These are phyloP conservation scores for Pythium angustatum DNA, from an alignment of 352 stramenopile species.

Conservation along the genomic window DNA sequence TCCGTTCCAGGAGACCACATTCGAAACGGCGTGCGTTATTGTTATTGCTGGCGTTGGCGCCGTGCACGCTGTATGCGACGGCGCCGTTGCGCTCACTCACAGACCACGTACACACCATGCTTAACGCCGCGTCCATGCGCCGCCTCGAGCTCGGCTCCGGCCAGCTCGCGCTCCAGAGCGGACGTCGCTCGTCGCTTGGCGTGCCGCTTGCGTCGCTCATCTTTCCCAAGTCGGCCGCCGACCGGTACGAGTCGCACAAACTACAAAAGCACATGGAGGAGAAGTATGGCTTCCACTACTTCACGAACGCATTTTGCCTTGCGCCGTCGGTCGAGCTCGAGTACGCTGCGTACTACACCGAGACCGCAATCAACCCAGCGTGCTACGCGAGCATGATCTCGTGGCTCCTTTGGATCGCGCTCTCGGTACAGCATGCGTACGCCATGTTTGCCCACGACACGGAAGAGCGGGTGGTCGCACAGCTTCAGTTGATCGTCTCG, in stretches of 20 bases:
- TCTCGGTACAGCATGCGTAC: slow-evolving; percentile 46
- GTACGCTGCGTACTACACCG: slow-evolving; percentile 76
- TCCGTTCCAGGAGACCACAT: no score
- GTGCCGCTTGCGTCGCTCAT: slow-evolving; percentile 71
- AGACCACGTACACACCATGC: slow-evolving; percentile 1
- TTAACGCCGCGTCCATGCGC: slow-evolving; percentile 8
- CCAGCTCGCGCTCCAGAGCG: slow-evolving; percentile 15
- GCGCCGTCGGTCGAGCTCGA: slow-evolving; percentile 64
- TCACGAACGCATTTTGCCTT: slow-evolving; percentile 74
- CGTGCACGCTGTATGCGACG: no score
- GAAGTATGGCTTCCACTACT: slow-evolving; percentile 81
- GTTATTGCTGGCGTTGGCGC: no score
- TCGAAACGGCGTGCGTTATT: not conserved
- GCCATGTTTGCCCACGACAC: slow-evolving; percentile 42
- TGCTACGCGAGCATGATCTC: slow-evolving; percentile 60
- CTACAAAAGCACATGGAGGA: slow-evolving; percentile 69
- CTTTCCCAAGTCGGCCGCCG: slow-evolving; percentile 65
- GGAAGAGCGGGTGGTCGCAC: slow-evolving; percentile 33
- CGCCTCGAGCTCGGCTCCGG: slow-evolving; percentile 12
- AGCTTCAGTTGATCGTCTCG: slow-evolving; percentile 48
- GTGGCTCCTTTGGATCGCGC: slow-evolving; percentile 56
- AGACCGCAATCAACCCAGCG: slow-evolving; percentile 64
- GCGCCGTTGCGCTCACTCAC: not conserved
- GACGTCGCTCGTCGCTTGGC: slow-evolving; percentile 57
- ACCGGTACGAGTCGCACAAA: slow-evolving; percentile 69